Base-by-base conservation (phyloP, 2,329 filamentous ascomycete genomes). In the Penicillium sp. region DNA sequence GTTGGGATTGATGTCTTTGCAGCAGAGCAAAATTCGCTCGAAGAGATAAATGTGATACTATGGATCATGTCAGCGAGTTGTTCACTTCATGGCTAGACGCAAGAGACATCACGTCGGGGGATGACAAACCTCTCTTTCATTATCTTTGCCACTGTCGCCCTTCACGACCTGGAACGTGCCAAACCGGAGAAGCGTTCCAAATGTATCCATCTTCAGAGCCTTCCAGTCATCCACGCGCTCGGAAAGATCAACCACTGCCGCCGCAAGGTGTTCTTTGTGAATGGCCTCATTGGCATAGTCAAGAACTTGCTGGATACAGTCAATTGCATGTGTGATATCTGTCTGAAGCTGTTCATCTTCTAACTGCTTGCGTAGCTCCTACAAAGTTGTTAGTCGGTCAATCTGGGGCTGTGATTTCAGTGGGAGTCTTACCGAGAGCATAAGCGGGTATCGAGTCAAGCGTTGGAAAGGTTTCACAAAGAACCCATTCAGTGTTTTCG, bases 21-120 rank as follows among this genome's bases (percentile, higher is more conserved):
- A 97, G 74, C 94, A 97, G 31, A 99, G 83, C 42, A 99, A 80
- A 54, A 99, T 99, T 70, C 86, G 90, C 72, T 97, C 91, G 73
- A 99, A 99, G 29, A 99, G 86, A 75, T 96, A 99, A 58, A 99
- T 95, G 73, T 96, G 93, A 72, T 97, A 99, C 90, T 96, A 57
- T 45, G 13, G 39, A 21, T 4, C 27, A 47, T 44, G 60, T 69
- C 42, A 68, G 64, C 52, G 38, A 56, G 10, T 2, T 55, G 43
- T 21, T 22, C 32, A 34, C 29, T 43, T 29, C 24, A 29, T 18
- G 21, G 16, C 34, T 47, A 44, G 57, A 47, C 47, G 55, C 52
- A 8, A 32, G 18, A 52, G 55, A 59, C 48, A 18, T 22, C 21
- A 5, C 10, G 14, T 18, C 21, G 16, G 5, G 43, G 43, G 34